Evolutionary conservation across 768 basidiomycete genomes (phyloP), one percentile per base, ranked within the genome.

Genomic region (Boletus coccyginus): DNA sequence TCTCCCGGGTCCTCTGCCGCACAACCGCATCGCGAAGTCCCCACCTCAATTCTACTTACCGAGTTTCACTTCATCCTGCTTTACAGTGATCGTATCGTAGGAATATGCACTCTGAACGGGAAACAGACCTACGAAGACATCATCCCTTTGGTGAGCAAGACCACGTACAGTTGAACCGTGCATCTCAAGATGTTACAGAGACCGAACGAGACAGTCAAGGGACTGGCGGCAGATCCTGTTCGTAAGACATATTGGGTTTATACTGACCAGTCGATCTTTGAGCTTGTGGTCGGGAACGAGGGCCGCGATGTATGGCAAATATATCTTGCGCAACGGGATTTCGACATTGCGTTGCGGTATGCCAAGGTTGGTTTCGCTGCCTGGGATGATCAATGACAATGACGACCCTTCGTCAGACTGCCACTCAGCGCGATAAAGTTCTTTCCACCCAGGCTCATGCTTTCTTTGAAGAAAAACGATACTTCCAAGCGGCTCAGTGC

Each of bases 221-320:
- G 88, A 0, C 74, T 98, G 33, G 83, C 88, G 7, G 81, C 89
- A 10, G 97, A 99, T 72, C 90, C 89, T 17, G 85, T 92, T 5
- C 84, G 89, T 10, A 87, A 84, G 71, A 98, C 96, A 14, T 95
- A 88, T 64, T 99, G 97, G 97, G 82, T 94, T 2, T 95, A 88
- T 67, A 95, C 95, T 0, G 87, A 92, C 60, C 84, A 86, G 58
- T 89, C 92, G 0, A 79, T 99, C 19, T 94, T 91, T 63, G 97
- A 99, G 65, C 74, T 99, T 27, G 83, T 88, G 7, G 80, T 92
- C 12, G 79, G 79, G 9, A 93, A 95, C 63, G 97, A 99, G 74
- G 90, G 91, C 66, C 83, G 95, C 12, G 92, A 98, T 67, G 87
- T 99, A 9, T 99, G 97, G 97, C 85, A 86, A 66, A 86, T 94